Conservation (phyloP, 1,284 basidiomycete genomes). For the Apiotrichum brassicae region DNA sequence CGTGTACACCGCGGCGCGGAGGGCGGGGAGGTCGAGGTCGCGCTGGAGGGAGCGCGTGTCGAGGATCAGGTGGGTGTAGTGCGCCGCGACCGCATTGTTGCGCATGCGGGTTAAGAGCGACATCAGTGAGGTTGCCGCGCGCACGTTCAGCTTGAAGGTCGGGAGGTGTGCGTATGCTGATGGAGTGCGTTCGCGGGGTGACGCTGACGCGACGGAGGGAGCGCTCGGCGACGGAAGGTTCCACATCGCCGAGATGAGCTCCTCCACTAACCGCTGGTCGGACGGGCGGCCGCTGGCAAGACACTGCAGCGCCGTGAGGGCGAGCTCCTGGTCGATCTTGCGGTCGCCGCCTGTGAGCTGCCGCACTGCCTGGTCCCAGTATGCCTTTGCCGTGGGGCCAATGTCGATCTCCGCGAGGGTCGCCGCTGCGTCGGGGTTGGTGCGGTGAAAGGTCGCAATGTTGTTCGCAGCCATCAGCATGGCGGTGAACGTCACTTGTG, state of each 20-base stretch:
- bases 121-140: constrained; percentile 21
- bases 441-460: constrained; percentile 9
- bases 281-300: constrained; percentile 25
- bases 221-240: constrained; percentile 23
- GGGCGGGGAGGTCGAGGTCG: constrained; percentile 13
- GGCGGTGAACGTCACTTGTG: constrained; percentile 36
- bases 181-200: neutral
- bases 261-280: constrained; percentile 27
- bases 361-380: constrained; percentile 34
- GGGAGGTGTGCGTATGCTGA: constrained; percentile 8
- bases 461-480: constrained; percentile 25
- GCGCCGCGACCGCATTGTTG: constrained; percentile 10
- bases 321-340: constrained; percentile 29
- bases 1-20: constrained; percentile 9
- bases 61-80: constrained; percentile 22
- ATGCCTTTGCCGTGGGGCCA: constrained; percentile 19
- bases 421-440: neutral
- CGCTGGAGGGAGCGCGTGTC: constrained; percentile 7
- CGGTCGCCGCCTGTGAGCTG: constrained; percentile 12
- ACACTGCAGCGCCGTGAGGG: constrained; percentile 23
- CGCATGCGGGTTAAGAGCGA: constrained; percentile 11
- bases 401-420: constrained; percentile 1
- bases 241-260: constrained; percentile 28
- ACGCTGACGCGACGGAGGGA: constrained; percentile 7
- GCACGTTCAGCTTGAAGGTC: constrained; percentile 14